These are phyloP conservation scores for Globisporangium irregulare DNA, from an alignment of 352 stramenopile species.

Conservation along the genomic window DNA sequence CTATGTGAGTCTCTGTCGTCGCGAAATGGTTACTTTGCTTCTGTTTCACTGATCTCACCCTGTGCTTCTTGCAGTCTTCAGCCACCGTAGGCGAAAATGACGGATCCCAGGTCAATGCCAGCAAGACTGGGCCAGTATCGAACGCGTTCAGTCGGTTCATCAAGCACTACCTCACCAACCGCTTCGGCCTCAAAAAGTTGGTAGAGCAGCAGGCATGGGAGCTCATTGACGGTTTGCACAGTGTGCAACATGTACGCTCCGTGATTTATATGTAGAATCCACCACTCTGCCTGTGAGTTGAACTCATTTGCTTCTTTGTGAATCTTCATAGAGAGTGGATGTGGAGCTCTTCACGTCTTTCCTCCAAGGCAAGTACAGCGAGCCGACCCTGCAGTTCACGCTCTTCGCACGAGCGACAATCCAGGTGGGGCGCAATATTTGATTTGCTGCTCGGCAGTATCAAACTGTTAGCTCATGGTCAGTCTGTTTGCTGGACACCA, in stretches of 20 bases:
- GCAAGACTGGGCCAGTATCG: neutral
- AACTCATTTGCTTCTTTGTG: too few species aligned
- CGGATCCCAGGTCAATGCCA: neutral
- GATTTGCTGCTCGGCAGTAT: neutral
- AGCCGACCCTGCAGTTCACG: slow-evolving; percentile 50
- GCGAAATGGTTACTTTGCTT: too few species aligned
- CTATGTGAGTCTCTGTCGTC: slow-evolving; percentile 14
- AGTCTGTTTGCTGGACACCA: slow-evolving; percentile 4
- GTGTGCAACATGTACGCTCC: slow-evolving; percentile 31
- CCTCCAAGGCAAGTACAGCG: slow-evolving; percentile 46
- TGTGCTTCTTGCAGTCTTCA: neutral
- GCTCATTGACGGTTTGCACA: slow-evolving; percentile 44
- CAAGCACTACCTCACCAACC: slow-evolving; percentile 57
- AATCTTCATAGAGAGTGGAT: slow-evolving; percentile 24
- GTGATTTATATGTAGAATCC: neutral
- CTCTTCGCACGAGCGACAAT: slow-evolving; percentile 39
- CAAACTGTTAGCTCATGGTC: neutral
- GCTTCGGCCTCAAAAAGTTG: slow-evolving; percentile 56
- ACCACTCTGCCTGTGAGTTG: neutral
- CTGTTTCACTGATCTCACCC: too few species aligned
- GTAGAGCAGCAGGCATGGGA: slow-evolving; percentile 64
- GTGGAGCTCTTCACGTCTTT: slow-evolving; percentile 62
- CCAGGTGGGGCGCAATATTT: slow-evolving; percentile 27
- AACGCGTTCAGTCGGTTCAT: slow-evolving; percentile 44
- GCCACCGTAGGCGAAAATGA: neutral